Evolutionary conservation across 2,329 filamentous ascomycete genomes (phyloP), one percentile per base, ranked within the genome.

Genomic region (Pezicula neosporulosa): DNA sequence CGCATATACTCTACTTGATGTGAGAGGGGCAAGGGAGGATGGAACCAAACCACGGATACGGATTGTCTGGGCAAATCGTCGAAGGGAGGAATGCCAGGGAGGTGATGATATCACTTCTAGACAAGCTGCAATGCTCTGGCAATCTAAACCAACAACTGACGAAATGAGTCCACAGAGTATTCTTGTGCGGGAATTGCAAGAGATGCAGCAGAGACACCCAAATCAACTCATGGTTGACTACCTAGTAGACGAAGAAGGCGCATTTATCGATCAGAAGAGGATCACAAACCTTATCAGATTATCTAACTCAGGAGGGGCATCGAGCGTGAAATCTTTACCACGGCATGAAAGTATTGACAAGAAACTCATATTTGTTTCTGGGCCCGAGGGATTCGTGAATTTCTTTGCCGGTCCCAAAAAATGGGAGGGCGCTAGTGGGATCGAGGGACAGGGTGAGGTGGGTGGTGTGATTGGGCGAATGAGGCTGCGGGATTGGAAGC

Each of bases 311-410:
- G 48, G 33, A 46, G 44, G 16, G 48, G 48, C 16, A 36, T 44
- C 2, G 27, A 24, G 51, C 10, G 39, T 47, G 35, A 43, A 48
- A 54, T 6, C 68, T 4, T 63, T 44, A 48, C 56, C 6, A 64
- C 69, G 41, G 57, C 60, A 41, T 61, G 65, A 42, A 63, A 63
- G 56, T 66, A 67, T 18, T 7, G 39, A 51, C 6, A 67, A 68
- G 8, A 85, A 84, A 53, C 67, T 96, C 18, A 74, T 97, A n/a
- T 76, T 96, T 50, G 81, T 97, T 1, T 96, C 91, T 1, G 94
- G 94, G 0, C 93, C 94, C 0, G 90, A 96, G 49, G 93, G 94
- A 0, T 97, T 97, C 70, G 79, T 97, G 37, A 79, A 81, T 41
- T 80, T 87, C 57, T 89, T 88, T 70, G 90, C 90, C 2, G 93